These are phyloP conservation scores for Parietaria judaica DNA, from an alignment of 306 rosid species.

Conservation along the genomic window DNA sequence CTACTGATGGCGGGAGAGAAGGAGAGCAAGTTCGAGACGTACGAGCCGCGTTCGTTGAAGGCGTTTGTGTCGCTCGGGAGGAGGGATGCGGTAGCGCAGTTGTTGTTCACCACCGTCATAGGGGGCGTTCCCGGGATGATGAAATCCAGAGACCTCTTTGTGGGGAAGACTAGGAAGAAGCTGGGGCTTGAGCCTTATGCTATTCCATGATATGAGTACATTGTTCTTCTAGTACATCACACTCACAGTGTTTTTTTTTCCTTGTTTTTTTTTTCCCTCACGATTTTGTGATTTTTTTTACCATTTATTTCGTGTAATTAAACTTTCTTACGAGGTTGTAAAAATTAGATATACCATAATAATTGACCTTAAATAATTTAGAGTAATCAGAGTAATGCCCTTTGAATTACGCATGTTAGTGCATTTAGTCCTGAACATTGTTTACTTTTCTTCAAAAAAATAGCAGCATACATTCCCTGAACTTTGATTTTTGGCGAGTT, in stretches of 20 bases:
- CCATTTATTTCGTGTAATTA: neutral
- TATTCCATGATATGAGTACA: slow-evolving; percentile 2
- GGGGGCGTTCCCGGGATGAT: slow-evolving; percentile 56
- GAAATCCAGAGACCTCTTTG: slow-evolving; percentile 70
- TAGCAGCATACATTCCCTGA: too few species aligned
- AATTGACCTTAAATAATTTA: too few species aligned
- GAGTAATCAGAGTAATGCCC: too few species aligned
- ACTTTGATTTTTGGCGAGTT: too few species aligned
- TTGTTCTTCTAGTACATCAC: neutral
- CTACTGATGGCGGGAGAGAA: slow-evolving; percentile 33
- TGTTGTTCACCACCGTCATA: slow-evolving; percentile 37
- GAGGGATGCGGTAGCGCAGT: slow-evolving; percentile 61
- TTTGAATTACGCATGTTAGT: too few species aligned
- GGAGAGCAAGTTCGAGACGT: slow-evolving; percentile 37
- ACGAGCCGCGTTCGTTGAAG: slow-evolving; percentile 30
- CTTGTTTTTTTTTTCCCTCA: too few species aligned
- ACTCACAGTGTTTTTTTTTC: too few species aligned
- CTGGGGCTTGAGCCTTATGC: slow-evolving; percentile 40
- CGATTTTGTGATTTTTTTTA: neutral
- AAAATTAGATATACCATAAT: too few species aligned
- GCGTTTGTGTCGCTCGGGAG: slow-evolving; percentile 73
- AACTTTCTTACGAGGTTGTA: too few species aligned
- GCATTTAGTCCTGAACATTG: too few species aligned
- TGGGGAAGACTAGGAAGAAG: slow-evolving; percentile 58
- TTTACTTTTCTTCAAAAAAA: too few species aligned